phyloP scores from a whole-genome alignment of 352 stramenopile species.

The Lagenidium sp. region DNA sequence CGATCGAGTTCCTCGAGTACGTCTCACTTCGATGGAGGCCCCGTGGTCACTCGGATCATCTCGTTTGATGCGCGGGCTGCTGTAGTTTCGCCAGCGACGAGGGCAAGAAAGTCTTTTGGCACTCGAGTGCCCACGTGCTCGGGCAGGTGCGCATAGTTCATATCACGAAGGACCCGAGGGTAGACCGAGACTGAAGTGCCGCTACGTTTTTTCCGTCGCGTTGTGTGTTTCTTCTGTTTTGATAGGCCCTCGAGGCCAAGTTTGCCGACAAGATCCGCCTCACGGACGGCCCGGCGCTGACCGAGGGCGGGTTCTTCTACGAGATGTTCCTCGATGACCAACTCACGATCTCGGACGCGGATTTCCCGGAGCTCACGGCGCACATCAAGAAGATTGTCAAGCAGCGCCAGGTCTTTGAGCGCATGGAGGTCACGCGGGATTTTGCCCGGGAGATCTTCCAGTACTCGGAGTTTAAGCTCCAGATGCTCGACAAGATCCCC shows the following conservation, averaged over 20 bases:
- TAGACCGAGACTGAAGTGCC: too few species aligned
- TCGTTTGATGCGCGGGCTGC: background rate
- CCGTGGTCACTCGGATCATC: too few species aligned
- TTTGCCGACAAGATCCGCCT: constrained; percentile 96
- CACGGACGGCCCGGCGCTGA: constrained; percentile 89
- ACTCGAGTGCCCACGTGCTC: constrained; percentile 99
- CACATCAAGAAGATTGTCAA: constrained; percentile 95
- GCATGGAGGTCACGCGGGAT: constrained; percentile 86
- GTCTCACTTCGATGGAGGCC: too few species aligned
- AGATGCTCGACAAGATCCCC: constrained; percentile 96
- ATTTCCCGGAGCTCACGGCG: constrained; percentile 76
- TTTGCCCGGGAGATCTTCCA: constrained; percentile 87
- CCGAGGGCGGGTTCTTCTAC: constrained; percentile 98
- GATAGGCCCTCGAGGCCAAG: constrained; percentile 93
- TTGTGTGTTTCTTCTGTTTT: background rate
- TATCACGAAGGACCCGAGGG: too few species aligned
- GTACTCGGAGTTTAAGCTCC: constrained; percentile 95
- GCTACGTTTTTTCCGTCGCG: too few species aligned
- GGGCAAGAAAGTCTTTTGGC: constrained; percentile 93
- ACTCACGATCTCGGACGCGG: constrained; percentile 56
- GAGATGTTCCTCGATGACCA: constrained; percentile 77
- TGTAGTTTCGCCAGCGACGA: constrained; percentile 54
- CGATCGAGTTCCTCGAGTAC: constrained; percentile 58
- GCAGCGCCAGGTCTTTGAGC: constrained; percentile 87
- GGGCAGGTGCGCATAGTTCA: constrained; percentile 76